Evolutionary conservation across 768 basidiomycete genomes (phyloP).

Genomic region (Pleurotus djamor): DNA sequence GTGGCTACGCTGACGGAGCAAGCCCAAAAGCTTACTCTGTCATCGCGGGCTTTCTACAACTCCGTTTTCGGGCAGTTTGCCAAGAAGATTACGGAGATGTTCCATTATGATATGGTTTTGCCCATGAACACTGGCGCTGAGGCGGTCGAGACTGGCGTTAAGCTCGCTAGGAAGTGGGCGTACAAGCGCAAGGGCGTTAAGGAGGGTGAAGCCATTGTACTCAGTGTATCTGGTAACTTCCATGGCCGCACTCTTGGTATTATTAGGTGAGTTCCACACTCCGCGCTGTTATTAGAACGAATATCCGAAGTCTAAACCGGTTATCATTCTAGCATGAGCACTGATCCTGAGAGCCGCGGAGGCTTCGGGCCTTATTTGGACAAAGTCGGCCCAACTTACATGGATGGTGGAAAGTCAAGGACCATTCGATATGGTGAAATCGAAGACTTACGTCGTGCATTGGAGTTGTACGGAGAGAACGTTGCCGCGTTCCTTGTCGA

Average conservation of each 20-base stretch:
- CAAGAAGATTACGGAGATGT: constrained; percentile 76
- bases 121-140: constrained; percentile 99
- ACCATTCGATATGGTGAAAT: constrained; percentile 83
- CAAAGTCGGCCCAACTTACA: constrained; percentile 78
- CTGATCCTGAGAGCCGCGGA: constrained; percentile 83
- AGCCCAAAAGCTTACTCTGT: constrained; percentile 87
- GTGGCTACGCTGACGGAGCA: constrained; percentile 80
- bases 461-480: constrained; percentile 77
- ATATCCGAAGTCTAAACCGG: too few species aligned
- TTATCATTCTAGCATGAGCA: constrained; percentile 69
- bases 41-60: constrained; percentile 96
- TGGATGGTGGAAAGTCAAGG: constrained; percentile 46
- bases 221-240: constrained; percentile 90
- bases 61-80: constrained; percentile 90
- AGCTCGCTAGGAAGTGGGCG: constrained; percentile 96
- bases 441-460: constrained; percentile 77
- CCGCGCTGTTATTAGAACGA: too few species aligned
- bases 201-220: constrained; percentile 80
- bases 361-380: constrained; percentile 93
- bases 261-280: constrained; percentile 53
- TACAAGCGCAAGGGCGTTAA: constrained; percentile 84
- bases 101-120: constrained; percentile 93
- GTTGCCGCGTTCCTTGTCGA: constrained; percentile 95
- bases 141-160: constrained; percentile 96
- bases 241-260: constrained; percentile 92